Evolutionary conservation across 495 filamentous ascomycete genomes (phyloP).

Genomic region (Hypoxylon perforatum): DNA sequence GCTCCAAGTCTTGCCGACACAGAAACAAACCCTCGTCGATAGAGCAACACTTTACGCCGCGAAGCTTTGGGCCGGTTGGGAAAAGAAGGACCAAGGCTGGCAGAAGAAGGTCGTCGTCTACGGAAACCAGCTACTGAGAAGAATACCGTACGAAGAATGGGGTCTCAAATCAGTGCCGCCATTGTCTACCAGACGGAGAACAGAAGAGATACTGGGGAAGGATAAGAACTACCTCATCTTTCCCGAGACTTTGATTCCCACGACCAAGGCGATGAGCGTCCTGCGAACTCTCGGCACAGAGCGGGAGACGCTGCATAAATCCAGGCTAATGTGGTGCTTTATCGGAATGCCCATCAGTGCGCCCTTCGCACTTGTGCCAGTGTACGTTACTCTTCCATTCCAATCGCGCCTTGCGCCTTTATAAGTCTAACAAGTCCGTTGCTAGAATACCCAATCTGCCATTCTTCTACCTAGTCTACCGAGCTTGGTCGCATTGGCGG

Average conservation of each 20-base stretch:
- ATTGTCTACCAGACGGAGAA: slow-evolving; percentile 71
- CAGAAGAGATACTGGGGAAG: slow-evolving; percentile 70
- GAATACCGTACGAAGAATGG: slow-evolving; percentile 97
- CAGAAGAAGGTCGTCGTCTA: slow-evolving; percentile 85
- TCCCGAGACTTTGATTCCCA: slow-evolving; percentile 73
- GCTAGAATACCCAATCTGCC: slow-evolving; percentile 90
- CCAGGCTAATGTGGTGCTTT: slow-evolving; percentile 81
- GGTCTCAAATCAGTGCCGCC: slow-evolving; percentile 94
- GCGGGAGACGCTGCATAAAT: slow-evolving; percentile 78
- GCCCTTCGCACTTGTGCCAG: slow-evolving; percentile 82
- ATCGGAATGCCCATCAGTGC: slow-evolving; percentile 84
- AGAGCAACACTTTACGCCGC: slow-evolving; percentile 73
- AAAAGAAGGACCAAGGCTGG: slow-evolving; percentile 85
- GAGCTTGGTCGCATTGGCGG: slow-evolving; percentile 75
- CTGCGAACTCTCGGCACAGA: slow-evolving; percentile 79
- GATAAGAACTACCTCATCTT: slow-evolving; percentile 81
- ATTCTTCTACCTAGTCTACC: slow-evolving; percentile 93
- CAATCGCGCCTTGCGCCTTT: neutral
- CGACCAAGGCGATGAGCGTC: slow-evolving; percentile 67
- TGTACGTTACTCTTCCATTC: slow-evolving; percentile 67
- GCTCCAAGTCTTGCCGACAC: slow-evolving; percentile 59
- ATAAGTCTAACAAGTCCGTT: slow-evolving; percentile 7
- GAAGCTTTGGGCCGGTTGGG: slow-evolving; percentile 84
- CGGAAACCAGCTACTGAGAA: slow-evolving; percentile 84
- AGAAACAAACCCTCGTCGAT: slow-evolving; percentile 68